phyloP scores from a whole-genome alignment of 2,329 filamentous ascomycete species.

The Fusarium sororula region DNA sequence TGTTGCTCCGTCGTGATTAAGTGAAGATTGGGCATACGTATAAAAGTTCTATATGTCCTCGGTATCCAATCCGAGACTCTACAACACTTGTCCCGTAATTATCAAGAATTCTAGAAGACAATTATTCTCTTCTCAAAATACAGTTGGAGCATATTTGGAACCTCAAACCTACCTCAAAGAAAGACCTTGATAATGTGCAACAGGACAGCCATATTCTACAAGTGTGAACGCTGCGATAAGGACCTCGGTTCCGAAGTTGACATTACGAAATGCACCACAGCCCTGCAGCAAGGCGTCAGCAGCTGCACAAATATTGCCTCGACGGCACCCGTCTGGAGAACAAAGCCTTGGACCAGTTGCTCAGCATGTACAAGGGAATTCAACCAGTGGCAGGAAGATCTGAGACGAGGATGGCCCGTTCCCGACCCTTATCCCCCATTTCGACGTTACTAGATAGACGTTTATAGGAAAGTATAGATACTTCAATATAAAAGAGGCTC shows the following conservation, averaged over 20 bases:
- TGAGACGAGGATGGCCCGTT: neutral
- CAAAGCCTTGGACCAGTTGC: neutral
- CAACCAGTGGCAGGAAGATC: neutral
- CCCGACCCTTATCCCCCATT: neutral
- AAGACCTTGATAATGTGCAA: neutral
- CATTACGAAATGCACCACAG: neutral
- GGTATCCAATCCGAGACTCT: neutral
- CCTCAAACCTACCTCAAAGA: fast-evolving
- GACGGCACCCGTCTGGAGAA: neutral
- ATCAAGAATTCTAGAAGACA: fast-evolving
- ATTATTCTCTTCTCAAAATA: neutral
- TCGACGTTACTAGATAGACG: neutral
- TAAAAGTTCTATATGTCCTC: neutral
- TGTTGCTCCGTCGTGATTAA: neutral
- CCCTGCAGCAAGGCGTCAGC: neutral
- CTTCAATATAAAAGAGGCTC: neutral
- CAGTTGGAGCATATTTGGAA: fast-evolving
- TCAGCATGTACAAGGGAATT: neutral
- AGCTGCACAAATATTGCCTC: neutral
- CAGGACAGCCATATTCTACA: neutral
- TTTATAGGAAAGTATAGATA: fast-evolving
- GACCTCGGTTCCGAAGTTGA: neutral
- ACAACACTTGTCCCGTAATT: fast-evolving
- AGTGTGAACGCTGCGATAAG: neutral
- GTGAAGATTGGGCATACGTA: neutral